phyloP scores from a whole-genome alignment of 2,329 filamentous ascomycete species.

The Chrysosporium queenslandicum region DNA sequence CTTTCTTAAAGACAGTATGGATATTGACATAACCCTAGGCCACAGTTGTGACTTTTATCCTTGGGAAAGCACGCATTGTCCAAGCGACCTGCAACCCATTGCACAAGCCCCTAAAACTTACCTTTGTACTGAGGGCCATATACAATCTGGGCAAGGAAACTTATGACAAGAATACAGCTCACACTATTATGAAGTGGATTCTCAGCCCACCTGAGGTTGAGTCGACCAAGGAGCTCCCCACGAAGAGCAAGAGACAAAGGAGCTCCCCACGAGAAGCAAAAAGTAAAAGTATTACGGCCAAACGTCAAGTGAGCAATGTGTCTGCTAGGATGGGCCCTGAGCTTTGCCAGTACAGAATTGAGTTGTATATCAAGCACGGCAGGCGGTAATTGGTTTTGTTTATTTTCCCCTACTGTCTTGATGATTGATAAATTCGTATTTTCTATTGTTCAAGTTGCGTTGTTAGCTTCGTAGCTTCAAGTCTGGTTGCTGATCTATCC shows the following conservation, averaged over 20 bases:
- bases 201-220: slow-evolving; percentile 15
- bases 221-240: slow-evolving; percentile 6
- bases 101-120: slow-evolving; percentile 8
- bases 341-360: no score
- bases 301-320: no score
- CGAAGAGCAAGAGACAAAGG: slow-evolving; percentile 12
- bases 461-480: no score
- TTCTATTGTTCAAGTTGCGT: no score
- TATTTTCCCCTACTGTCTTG: no score
- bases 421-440: no score
- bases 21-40: slow-evolving; percentile 3
- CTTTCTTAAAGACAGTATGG: background rate
- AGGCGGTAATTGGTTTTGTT: no score
- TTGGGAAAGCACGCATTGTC: slow-evolving; percentile 8
- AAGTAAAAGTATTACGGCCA: no score
- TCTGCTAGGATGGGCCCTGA: background rate
- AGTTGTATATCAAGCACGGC: no score
- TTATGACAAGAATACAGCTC: slow-evolving; percentile 13
- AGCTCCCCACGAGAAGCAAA: no score
- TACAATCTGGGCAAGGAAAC: slow-evolving; percentile 10
- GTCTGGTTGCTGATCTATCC: no score
- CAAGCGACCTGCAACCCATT: slow-evolving; percentile 14
- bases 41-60: slow-evolving; percentile 14
- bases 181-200: slow-evolving; percentile 15
- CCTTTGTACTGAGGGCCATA: slow-evolving; percentile 13